These are phyloP conservation scores for Achaetomiella virescens DNA, from an alignment of 495 filamentous ascomycete genomes.

Conservation along the genomic window DNA sequence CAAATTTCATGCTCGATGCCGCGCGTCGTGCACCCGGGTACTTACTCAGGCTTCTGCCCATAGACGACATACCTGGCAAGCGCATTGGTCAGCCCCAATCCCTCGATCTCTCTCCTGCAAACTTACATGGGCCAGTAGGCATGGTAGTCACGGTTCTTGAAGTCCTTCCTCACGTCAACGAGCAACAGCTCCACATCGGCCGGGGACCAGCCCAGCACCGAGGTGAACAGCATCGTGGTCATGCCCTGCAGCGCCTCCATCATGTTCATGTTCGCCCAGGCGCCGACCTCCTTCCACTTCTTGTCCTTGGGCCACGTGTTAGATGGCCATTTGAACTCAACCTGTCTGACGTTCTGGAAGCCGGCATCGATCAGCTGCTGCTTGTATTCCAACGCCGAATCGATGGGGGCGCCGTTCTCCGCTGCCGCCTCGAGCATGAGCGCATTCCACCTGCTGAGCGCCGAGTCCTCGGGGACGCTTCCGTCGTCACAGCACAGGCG, in stretches of 20 bases:
- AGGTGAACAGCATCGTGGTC: constrained; percentile 16
- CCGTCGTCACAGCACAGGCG: constrained; percentile 19
- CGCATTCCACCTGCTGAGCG: constrained; percentile 2
- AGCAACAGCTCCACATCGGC: constrained; percentile 16
- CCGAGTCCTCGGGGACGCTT: constrained; percentile 12
- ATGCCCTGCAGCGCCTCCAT: constrained; percentile 14
- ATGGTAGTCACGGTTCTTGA: constrained; percentile 18
- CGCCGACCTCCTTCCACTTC: constrained; percentile 21
- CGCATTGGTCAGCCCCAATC: background rate
- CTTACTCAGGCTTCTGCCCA: background rate
- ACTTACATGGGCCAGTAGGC: constrained; percentile 16
- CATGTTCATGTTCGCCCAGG: constrained; percentile 10
- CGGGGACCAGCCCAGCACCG: constrained; percentile 14
- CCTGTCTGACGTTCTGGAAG: constrained; percentile 16
- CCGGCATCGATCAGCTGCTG: constrained; percentile 15
- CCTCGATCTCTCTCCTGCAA: background rate
- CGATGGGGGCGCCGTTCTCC: background rate
- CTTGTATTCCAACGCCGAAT: background rate
- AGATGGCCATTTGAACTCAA: constrained; percentile 12
- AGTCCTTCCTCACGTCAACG: constrained; percentile 17
- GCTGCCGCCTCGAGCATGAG: constrained; percentile 12
- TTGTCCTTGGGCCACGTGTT: constrained; percentile 21
- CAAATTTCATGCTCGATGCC: too few species aligned
- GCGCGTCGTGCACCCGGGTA: too few species aligned
- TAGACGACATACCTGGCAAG: background rate